A percentile compares a stretch with the other conserved stretches of the same genome.
phyloP scores from a whole-genome alignment of 2,329 filamentous ascomycete species.

The Ophiognomonia clavigignenti-juglandacearum region DNA sequence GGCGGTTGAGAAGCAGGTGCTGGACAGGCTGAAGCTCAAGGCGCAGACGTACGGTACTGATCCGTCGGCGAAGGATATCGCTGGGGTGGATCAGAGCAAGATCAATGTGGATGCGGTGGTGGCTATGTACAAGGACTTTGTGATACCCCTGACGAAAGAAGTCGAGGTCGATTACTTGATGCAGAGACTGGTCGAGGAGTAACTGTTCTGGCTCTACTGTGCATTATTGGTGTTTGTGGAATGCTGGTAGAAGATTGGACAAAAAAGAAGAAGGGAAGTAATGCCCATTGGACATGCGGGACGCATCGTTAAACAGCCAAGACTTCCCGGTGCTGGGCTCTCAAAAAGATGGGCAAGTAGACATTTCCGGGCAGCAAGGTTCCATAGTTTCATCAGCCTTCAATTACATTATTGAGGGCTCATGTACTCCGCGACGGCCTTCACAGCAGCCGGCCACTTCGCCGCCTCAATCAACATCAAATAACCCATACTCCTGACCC shows the following conservation, averaged over 20 bases:
- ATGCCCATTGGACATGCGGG: no score
- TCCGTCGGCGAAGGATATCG: slow-evolving; percentile 53
- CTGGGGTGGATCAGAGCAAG: slow-evolving; percentile 59
- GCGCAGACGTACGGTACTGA: slow-evolving; percentile 91
- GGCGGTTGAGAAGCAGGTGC: slow-evolving; percentile 84
- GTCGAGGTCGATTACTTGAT: slow-evolving; percentile 98
- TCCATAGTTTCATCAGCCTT: no score
- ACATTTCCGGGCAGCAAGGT: no score
- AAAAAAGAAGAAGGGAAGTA: no score
- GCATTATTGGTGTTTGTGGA: neutral
- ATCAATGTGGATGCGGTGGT: slow-evolving; percentile 92
- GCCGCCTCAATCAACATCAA: slow-evolving; percentile 79
- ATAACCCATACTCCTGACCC: slow-evolving; percentile 77
- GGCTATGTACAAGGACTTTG: slow-evolving; percentile 83
- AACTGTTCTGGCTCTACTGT: neutral
- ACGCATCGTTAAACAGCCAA: no score
- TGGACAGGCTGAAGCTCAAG: slow-evolving; percentile 82
- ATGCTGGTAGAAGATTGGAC: neutral
- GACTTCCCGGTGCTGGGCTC: neutral
- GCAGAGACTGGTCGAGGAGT: slow-evolving; percentile 64
- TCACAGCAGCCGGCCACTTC: slow-evolving; percentile 72
- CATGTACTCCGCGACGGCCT: slow-evolving; percentile 72
- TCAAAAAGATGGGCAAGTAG: no score
- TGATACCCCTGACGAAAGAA: slow-evolving; percentile 96
- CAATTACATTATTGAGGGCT: slow-evolving; percentile 44